Percentiles rank a stretch among this genome's conserved stretches.
Conservation (phyloP, 768 basidiomycete species). For the Termitomyces sp. region DNA sequence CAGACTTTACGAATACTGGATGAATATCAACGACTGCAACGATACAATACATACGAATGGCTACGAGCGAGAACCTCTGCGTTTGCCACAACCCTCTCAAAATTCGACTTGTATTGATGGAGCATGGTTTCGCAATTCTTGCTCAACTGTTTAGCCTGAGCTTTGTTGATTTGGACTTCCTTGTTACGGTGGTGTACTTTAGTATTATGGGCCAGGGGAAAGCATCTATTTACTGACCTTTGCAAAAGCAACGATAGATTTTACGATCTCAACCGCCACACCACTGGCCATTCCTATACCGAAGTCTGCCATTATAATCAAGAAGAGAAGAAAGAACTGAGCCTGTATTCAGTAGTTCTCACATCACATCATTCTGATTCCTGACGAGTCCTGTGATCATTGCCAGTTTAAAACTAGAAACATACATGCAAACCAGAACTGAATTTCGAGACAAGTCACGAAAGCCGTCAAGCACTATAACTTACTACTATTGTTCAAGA, state of each 20-base stretch:
- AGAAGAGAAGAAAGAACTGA: background rate
- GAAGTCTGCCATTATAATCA: background rate
- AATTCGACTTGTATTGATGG: background rate
- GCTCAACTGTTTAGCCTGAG: background rate
- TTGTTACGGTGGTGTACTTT: background rate
- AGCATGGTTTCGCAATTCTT: background rate
- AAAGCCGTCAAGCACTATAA: background rate
- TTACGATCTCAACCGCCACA: background rate
- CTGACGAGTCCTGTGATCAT: background rate
- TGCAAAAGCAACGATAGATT: background rate
- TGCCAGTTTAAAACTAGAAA: background rate
- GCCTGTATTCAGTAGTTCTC: background rate
- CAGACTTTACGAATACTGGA: background rate
- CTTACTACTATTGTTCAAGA: background rate
- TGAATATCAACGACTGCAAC: background rate
- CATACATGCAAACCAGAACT: background rate
- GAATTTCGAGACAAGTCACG: background rate
- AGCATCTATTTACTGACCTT: background rate
- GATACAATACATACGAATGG: background rate
- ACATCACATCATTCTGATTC: no score
- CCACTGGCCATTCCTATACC: background rate
- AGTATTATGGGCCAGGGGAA: background rate
- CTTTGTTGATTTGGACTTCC: background rate
- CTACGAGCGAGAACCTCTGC: background rate
- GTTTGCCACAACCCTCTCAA: background rate